Base-by-base conservation (phyloP, 257 asterid genomes). In the Solanum okadae region DNA sequence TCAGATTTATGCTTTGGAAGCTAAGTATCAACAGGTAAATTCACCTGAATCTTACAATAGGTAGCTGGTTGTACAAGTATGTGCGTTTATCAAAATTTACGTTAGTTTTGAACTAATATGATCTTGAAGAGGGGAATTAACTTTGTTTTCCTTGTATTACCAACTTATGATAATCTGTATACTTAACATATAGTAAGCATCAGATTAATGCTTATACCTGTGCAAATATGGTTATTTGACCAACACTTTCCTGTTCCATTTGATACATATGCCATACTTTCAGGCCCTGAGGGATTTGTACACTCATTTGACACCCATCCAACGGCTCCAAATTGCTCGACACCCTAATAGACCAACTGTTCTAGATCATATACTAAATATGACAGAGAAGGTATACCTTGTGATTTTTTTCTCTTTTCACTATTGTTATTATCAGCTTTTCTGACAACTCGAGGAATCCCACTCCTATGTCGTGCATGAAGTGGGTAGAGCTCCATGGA, bases 401-500 rank as follows among this genome's bases (percentile, higher is more conserved):
- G 81, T 46, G 83, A 79, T 79, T 42, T 40, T 78, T 13, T 75
- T 78, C 11, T 18, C 38, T 44, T 25, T 14, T 79, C 25, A 16
- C 38, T 29, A 15, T 13, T 78, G 84, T 25, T 78, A 46, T 44
- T 79, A 15, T 67, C 65, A 44, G 65, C 40, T 68, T 76, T 67
- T 65, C 63, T 38, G 34, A 87, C 44, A 22, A 27, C 25, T 46
- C 27, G 38, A 42, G 38, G 16, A 16, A 27, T 79, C 40, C 44
- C 52, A 79, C 0, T 79, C 67, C 85, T 44, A 44, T 79, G 37
- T 79, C 31, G 5, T 79, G 67, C 67, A 79, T 77, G 68, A 92
- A 96, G 98, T 96, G 94, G 93, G 96, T 96, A 18, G 99, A 96
- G 93, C 98, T 96, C 78, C 99, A 96, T 89, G 99, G 99, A 78